phyloP scores from a whole-genome alignment of 2,329 filamentous ascomycete genomes.

The Colletotrichum tanaceti region DNA sequence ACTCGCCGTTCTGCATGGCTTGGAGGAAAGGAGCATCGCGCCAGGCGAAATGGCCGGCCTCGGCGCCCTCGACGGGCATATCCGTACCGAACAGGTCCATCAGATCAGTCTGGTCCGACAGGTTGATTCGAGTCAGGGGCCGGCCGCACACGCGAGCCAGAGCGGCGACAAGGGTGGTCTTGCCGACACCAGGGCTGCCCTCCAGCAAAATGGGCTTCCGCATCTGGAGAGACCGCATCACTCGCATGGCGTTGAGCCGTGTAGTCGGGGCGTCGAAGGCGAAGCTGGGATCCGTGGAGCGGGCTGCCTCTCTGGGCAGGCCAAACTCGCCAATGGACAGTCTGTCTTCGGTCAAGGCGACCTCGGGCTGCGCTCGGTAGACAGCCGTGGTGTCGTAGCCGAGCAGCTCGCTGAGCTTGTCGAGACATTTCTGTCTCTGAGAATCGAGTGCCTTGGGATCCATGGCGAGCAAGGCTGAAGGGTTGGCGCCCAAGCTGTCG shows the following conservation, averaged over 20 bases:
- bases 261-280: constrained; percentile 92
- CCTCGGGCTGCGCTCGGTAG: constrained; percentile 72
- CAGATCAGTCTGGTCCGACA: constrained; percentile 97
- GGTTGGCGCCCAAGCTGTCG: constrained; percentile 94
- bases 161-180: constrained; percentile 91
- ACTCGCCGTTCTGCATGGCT: constrained; percentile 96
- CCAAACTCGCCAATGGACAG: constrained; percentile 81
- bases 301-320: constrained; percentile 64
- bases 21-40: constrained; percentile 93
- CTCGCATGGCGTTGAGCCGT: constrained; percentile 87
- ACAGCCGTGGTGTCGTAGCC: constrained; percentile 69
- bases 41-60: constrained; percentile 93
- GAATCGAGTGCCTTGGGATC: constrained; percentile 75
- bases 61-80: constrained; percentile 92
- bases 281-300: constrained; percentile 69
- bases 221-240: constrained; percentile 88
- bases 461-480: constrained; percentile 84
- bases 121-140: constrained; percentile 90
- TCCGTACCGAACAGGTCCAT: constrained; percentile 98
- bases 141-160: constrained; percentile 83
- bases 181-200: constrained; percentile 97
- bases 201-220: constrained; percentile 93
- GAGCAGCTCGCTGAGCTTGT: constrained; percentile 76
- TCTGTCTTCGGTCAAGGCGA: constrained; percentile 64
- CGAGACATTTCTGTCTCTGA: constrained; percentile 79